phyloP scores from a whole-genome alignment of 345 rosid species.

The Camelina sativa region DNA sequence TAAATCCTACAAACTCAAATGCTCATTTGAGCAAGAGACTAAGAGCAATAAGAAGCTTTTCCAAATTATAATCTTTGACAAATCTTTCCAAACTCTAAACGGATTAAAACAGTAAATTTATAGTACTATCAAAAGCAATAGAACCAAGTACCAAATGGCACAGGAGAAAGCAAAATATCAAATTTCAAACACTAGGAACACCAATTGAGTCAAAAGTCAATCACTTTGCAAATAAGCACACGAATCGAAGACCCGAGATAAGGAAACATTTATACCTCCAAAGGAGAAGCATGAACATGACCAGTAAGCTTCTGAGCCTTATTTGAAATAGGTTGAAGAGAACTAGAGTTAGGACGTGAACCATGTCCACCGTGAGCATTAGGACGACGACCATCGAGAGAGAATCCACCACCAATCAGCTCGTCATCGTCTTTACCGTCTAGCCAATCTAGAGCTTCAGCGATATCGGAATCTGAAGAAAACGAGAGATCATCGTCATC shows the following conservation, averaged over 20 bases:
- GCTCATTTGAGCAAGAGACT: neutral
- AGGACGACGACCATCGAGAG: slow-evolving; percentile 67
- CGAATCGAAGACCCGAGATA: no score
- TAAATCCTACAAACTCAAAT: neutral
- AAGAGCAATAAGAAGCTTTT: neutral
- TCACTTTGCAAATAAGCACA: no score
- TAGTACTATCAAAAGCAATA: neutral
- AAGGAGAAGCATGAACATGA: slow-evolving; percentile 83
- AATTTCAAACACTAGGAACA: neutral
- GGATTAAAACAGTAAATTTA: neutral
- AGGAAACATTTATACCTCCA: slow-evolving; percentile 57
- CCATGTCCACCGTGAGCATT: slow-evolving; percentile 88
- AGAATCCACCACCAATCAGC: slow-evolving; percentile 51
- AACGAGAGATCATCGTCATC: slow-evolving; percentile 52
- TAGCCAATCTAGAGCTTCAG: slow-evolving; percentile 74
- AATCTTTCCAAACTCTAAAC: no score
- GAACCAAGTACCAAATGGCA: neutral
- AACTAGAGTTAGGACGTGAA: slow-evolving; percentile 57
- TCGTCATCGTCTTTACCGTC: slow-evolving; percentile 70
- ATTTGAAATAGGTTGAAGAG: slow-evolving; percentile 82
- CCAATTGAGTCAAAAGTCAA: neutral
- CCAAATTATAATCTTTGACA: neutral
- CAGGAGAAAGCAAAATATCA: neutral
- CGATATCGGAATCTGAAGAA: slow-evolving; percentile 78
- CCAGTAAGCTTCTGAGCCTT: slow-evolving; percentile 72